Evolutionary conservation across 768 basidiomycete genomes (phyloP).

Genomic region (Leccinum olivaceopallidum): DNA sequence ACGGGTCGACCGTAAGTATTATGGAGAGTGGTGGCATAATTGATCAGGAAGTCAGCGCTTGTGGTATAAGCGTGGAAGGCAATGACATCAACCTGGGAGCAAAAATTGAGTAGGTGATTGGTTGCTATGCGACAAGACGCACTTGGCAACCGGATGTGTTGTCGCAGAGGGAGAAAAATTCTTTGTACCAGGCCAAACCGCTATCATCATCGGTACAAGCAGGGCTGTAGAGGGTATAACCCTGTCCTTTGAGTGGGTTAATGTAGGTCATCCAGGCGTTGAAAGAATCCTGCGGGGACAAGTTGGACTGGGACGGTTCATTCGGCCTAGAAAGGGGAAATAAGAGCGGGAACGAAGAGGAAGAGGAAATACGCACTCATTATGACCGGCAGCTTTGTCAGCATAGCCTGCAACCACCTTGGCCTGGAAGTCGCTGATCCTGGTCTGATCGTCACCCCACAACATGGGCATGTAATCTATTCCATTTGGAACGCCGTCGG

Average conservation of each 20-base stretch:
- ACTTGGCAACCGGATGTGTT: conserved; percentile 46
- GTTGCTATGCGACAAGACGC: conserved; percentile 25
- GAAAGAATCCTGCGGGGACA: conserved; percentile 50
- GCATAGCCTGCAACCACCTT: conserved; percentile 53
- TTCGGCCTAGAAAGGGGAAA: conserved; percentile 56
- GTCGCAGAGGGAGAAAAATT: conserved; percentile 51
- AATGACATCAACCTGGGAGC: conserved; percentile 50
- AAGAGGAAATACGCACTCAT: conserved; percentile 58
- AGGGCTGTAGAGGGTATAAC: conserved; percentile 63
- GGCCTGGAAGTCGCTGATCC: conserved; percentile 44
- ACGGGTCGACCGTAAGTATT: conserved; percentile 41
- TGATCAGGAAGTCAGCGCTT: conserved; percentile 44
- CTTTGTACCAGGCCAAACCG: conserved; percentile 64
- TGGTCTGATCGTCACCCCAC: conserved; percentile 50
- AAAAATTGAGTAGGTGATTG: conserved; percentile 1
- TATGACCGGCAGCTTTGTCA: conserved; percentile 54
- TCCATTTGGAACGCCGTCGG: conserved; percentile 37
- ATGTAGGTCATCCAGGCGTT: conserved; percentile 62
- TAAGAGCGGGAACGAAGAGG: conserved; percentile 8
- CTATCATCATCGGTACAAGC: conserved; percentile 60
- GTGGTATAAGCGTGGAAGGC: conserved; percentile 75
- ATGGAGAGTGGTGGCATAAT: conserved; percentile 50
- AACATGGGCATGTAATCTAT: conserved; percentile 61
- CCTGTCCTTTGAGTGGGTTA: conserved; percentile 51
- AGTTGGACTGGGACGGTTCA: conserved; percentile 58